Percentiles rank a stretch among this genome's conserved stretches.
Evolutionary conservation across 2,329 filamentous ascomycete species (phyloP).

Genomic region (Fusarium nisikadoi): DNA sequence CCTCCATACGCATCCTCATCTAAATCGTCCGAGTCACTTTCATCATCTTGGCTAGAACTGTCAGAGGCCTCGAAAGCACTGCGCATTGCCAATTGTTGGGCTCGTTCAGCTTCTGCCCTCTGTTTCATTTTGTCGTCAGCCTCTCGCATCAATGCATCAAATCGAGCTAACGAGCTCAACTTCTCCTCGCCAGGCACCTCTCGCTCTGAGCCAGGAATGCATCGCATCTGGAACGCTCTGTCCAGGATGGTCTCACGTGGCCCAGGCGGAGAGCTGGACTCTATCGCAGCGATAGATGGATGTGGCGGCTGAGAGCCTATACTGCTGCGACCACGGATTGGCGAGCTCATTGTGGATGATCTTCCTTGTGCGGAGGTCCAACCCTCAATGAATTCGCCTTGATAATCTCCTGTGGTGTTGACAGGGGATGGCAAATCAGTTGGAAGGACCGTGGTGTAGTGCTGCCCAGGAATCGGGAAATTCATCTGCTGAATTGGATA

Average conservation of each 20-base stretch:
- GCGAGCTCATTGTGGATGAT: constrained; percentile 67
- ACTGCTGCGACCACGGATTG: constrained; percentile 64
- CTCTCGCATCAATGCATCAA: constrained; percentile 73
- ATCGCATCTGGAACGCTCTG: constrained; percentile 71
- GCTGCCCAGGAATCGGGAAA: constrained; percentile 55
- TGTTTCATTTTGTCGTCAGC: constrained; percentile 62
- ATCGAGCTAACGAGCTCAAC: constrained; percentile 71
- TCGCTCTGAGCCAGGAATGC: constrained; percentile 69
- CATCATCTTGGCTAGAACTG: constrained; percentile 55
- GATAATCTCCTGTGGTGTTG: constrained; percentile 63
- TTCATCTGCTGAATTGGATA: constrained; percentile 53
- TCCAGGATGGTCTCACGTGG: constrained; percentile 75
- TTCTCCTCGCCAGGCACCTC: constrained; percentile 69
- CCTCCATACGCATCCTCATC: constrained; percentile 56
- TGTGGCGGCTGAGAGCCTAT: constrained; percentile 61
- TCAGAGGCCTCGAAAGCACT: constrained; percentile 65
- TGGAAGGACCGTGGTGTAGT: constrained; percentile 63
- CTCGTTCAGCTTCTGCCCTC: constrained; percentile 49
- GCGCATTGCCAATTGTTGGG: constrained; percentile 51
- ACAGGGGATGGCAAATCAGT: constrained; percentile 68
- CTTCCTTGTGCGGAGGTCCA: constrained; percentile 70
- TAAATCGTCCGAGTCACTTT: constrained; percentile 53
- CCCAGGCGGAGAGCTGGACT: constrained; percentile 61
- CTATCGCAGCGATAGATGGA: constrained; percentile 49
- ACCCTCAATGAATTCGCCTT: constrained; percentile 67